Percentiles rank a stretch among this genome's conserved stretches.
Conservation (phyloP, 345 rosid genomes). For the Populus pruinosa region DNA sequence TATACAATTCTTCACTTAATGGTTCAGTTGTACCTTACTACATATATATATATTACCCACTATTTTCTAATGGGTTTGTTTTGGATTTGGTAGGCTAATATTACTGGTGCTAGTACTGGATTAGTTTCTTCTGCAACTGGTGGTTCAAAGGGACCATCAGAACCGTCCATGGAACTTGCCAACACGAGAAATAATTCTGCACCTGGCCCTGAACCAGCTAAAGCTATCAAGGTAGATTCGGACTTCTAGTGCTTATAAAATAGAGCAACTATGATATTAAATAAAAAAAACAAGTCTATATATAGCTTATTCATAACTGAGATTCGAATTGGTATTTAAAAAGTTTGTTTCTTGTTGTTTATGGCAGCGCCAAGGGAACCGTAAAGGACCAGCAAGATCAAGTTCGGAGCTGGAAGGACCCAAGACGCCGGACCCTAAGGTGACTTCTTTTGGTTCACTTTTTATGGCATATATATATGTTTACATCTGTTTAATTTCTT, state of each 20-base stretch:
- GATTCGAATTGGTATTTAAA: slow-evolving; percentile 4
- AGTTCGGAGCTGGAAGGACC: slow-evolving; percentile 46
- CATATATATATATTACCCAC: background rate
- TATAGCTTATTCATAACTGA: background rate
- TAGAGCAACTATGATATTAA: background rate
- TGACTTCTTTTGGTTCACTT: slow-evolving; percentile 2
- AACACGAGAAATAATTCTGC: slow-evolving; percentile 26
- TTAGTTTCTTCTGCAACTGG: slow-evolving; percentile 25
- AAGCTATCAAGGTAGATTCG: slow-evolving; percentile 33
- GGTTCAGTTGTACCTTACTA: too few species aligned
- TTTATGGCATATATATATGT: background rate
- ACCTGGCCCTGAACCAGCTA: slow-evolving; percentile 27
- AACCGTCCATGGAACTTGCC: slow-evolving; percentile 34
- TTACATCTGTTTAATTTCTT: background rate
- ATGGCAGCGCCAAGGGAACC: slow-evolving; percentile 46
- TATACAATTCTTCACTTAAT: background rate
- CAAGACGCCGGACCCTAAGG: slow-evolving; percentile 53
- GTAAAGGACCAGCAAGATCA: slow-evolving; percentile 39
- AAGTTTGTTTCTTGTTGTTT: background rate
- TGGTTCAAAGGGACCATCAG: slow-evolving; percentile 42
- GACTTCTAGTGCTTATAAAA: background rate
- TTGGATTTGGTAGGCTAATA: slow-evolving; percentile 27
- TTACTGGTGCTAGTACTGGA: background rate
- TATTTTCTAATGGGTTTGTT: slow-evolving; percentile 14
- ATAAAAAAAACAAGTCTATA: background rate